Evolutionary conservation across 768 basidiomycete species (phyloP).

Genomic region (Rhodotorula kratochvilovae): DNA sequence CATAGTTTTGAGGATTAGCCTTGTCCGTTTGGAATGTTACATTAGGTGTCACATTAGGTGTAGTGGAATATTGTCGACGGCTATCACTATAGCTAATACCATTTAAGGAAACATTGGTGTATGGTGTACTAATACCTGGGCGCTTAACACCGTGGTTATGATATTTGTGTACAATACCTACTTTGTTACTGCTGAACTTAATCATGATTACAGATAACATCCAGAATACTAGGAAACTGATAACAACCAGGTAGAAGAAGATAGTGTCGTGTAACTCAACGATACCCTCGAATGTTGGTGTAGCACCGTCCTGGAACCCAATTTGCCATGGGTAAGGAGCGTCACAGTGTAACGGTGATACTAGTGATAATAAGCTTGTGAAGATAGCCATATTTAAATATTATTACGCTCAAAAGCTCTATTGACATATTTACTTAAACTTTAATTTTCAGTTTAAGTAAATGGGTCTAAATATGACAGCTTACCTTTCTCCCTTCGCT

Average conservation of each 20-base stretch:
- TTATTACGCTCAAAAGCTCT: background rate
- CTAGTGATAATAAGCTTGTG: constrained; percentile 21
- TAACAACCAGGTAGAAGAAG: constrained; percentile 36
- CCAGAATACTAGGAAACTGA: constrained; percentile 35
- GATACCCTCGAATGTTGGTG: constrained; percentile 37
- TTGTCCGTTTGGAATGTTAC: too few species aligned
- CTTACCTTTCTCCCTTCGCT: background rate
- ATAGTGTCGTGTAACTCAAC: constrained; percentile 37
- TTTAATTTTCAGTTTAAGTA: background rate
- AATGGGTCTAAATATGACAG: background rate
- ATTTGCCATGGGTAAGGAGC: constrained; percentile 34
- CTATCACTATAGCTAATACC: too few species aligned
- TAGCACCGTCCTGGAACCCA: constrained; percentile 37
- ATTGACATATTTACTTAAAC: background rate
- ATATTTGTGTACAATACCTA: constrained; percentile 36
- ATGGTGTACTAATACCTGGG: too few species aligned
- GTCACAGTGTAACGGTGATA: constrained; percentile 21
- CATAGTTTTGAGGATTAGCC: too few species aligned
- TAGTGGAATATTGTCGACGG: too few species aligned
- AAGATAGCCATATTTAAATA: constrained; percentile 13
- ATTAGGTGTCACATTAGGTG: too few species aligned
- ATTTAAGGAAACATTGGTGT: too few species aligned
- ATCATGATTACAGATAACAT: constrained; percentile 25
- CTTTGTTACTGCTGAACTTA: constrained; percentile 32
- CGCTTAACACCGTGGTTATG: constrained; percentile 39